Base-by-base conservation (phyloP, 1,284 basidiomycete species). In the Pyrrhoderma noxium region DNA sequence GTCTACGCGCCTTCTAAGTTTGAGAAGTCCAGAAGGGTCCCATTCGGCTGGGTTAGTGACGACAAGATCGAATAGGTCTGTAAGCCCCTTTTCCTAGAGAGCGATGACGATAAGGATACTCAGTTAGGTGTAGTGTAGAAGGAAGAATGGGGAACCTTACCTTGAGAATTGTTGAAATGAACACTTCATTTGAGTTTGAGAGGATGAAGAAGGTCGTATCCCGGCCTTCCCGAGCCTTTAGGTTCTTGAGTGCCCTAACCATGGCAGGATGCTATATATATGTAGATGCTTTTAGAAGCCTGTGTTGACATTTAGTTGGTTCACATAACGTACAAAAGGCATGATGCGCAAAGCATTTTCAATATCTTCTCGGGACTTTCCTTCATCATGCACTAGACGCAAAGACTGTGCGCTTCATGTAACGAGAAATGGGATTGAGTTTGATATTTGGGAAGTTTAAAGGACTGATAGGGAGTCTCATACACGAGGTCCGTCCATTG, bases 401-500 rank as follows among this genome's bases (percentile, higher is more conserved):
- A 93, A 75, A 39, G 79, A 82, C 60, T 84, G 73, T n/a, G 86
- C 84, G 21, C 91, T 93, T 62, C 41, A 34, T 11, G 49, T 19
- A 9, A 21, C 18, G 8, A 7, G n/a, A 21, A 22, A 14, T 25
- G 35, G 27, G 18, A 22, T 7, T 13, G 48, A 38, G 38, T 40
- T 44, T 45, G 18, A 42, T 43, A 34, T 25, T 36, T 35, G 18
- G 38, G 16, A 40, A 38, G 45, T 3, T 53, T 22, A 25, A 8
- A 16, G 19, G 8, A 45, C 25, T 8, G 22, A 47, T 48, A 9
- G 19, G 18, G 16, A 42, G 13, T 16, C 8, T 68, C 82, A 71
- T 67, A 95, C 93, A 96, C 82, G 44, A 94, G 80, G 70, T 98
- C 96, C 3, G 93, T 99, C 83, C 93, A 99, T 65, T 97, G 92